These are phyloP conservation scores for Neolentinus lepideus DNA, from an alignment of 1,284 basidiomycete genomes.

Conservation along the genomic window DNA sequence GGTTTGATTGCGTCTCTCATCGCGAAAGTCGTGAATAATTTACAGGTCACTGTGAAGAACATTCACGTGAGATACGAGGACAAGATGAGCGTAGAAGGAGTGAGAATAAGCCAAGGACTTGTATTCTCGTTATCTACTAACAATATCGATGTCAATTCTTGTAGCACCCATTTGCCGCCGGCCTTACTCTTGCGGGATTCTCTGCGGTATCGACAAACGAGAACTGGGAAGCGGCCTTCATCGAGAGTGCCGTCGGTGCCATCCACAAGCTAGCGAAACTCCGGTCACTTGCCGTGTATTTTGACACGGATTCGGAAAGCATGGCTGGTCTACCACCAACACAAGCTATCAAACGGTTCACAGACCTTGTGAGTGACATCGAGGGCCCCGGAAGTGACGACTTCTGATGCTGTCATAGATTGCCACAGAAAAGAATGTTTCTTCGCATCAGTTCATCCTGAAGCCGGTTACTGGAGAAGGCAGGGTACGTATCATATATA, in stretches of 20 bases:
- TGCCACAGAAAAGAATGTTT: constrained; percentile 43
- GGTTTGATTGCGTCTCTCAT: constrained; percentile 82
- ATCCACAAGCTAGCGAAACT: constrained; percentile 94
- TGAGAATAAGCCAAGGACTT: constrained; percentile 39
- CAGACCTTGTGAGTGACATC: constrained; percentile 58
- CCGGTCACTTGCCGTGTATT: constrained; percentile 88
- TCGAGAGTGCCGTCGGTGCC: constrained; percentile 83
- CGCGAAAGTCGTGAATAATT: constrained; percentile 92
- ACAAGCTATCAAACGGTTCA: constrained; percentile 77
- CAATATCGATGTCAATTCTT: background rate
- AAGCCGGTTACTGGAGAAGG: constrained; percentile 97
- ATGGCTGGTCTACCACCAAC: constrained; percentile 65
- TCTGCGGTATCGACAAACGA: constrained; percentile 92
- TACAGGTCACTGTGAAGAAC: constrained; percentile 94
- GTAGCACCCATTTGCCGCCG: constrained; percentile 92
- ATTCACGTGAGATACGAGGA: constrained; percentile 98
- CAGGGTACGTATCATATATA: constrained; percentile 43
- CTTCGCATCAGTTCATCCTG: constrained; percentile 88
- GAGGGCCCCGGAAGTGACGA: background rate
- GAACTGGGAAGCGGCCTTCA: constrained; percentile 91
- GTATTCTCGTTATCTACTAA: constrained; percentile 1
- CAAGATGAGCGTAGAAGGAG: constrained; percentile 86
- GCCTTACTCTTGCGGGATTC: constrained; percentile 89
- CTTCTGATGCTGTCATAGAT: constrained; percentile 41
- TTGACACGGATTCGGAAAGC: constrained; percentile 88